Conservation (phyloP, 148 eudicot species). For the Silene latifolia region DNA sequence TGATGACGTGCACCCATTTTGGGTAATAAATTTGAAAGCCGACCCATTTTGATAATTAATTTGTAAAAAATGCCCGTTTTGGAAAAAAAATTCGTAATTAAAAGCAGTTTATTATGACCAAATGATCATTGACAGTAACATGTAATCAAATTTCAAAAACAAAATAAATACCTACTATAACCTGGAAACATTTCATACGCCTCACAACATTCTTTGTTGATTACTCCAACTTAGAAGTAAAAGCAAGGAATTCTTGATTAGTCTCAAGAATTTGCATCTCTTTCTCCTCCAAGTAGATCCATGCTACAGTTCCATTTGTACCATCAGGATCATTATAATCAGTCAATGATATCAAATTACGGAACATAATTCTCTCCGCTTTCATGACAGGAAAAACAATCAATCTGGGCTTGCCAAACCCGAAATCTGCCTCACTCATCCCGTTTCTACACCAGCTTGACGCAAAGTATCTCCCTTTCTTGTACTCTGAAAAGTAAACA, state of each 20-base stretch:
- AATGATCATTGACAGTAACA: too few species aligned
- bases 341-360: constrained; percentile 8
- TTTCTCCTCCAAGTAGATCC: constrained; percentile 19
- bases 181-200: too few species aligned
- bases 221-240: constrained; percentile 3
- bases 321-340: constrained; percentile 9
- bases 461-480: not conserved
- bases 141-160: too few species aligned
- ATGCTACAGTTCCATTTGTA: constrained; percentile 11
- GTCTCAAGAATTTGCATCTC: not conserved
- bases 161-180: too few species aligned
- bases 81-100: too few species aligned
- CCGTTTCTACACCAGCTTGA: constrained; percentile 7
- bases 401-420: constrained; percentile 9
- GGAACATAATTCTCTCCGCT: not conserved
- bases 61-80: too few species aligned
- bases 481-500: not conserved
- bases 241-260: constrained; percentile 11
- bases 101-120: too few species aligned
- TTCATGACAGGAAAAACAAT: constrained; percentile 4
- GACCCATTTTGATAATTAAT: too few species aligned
- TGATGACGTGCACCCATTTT: too few species aligned
- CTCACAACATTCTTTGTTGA: too few species aligned
- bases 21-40: too few species aligned
- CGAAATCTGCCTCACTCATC: constrained; percentile 11